Evolutionary conservation across 2,329 filamentous ascomycete genomes (phyloP).

Genomic region (Fusarium anthophilum): DNA sequence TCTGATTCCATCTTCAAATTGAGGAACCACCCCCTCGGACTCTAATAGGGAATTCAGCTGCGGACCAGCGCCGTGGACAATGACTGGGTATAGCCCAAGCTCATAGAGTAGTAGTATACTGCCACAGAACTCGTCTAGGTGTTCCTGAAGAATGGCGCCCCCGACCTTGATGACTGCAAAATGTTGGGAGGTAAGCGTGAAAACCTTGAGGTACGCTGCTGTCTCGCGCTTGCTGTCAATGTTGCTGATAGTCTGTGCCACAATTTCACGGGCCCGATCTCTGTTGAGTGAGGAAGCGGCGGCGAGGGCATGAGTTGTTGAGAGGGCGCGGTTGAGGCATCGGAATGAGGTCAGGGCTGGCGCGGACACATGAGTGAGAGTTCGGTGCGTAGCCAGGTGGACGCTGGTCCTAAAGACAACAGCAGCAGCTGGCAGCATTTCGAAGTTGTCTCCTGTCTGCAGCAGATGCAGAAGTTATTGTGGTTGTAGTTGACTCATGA

Average conservation of each 20-base stretch:
- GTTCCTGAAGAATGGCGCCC: not conserved
- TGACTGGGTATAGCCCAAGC: not conserved
- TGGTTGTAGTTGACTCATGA: not conserved
- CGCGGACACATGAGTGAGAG: not conserved
- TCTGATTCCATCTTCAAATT: not conserved
- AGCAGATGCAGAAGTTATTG: not conserved
- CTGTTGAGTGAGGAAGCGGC: not conserved
- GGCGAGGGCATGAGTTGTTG: not conserved
- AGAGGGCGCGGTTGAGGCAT: not conserved
- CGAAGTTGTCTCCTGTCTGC: not conserved
- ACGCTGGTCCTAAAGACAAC: not conserved
- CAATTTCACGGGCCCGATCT: not conserved
- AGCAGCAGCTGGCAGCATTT: not conserved
- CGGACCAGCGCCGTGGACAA: not conserved
- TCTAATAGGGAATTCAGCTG: not conserved
- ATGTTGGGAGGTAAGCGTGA: not conserved
- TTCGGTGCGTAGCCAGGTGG: not conserved
- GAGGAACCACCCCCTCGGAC: not conserved
- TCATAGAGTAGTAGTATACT: not conserved
- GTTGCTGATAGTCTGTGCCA: not conserved
- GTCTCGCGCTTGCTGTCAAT: not conserved
- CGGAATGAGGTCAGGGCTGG: not conserved
- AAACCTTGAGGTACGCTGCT: not conserved
- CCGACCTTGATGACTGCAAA: not conserved
- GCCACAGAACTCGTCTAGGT: not conserved